A percentile compares a stretch with the other conserved stretches of the same genome.
These are phyloP conservation scores for Irpex sp. DNA, from an alignment of 1,284 basidiomycete species.

Conservation along the genomic window DNA sequence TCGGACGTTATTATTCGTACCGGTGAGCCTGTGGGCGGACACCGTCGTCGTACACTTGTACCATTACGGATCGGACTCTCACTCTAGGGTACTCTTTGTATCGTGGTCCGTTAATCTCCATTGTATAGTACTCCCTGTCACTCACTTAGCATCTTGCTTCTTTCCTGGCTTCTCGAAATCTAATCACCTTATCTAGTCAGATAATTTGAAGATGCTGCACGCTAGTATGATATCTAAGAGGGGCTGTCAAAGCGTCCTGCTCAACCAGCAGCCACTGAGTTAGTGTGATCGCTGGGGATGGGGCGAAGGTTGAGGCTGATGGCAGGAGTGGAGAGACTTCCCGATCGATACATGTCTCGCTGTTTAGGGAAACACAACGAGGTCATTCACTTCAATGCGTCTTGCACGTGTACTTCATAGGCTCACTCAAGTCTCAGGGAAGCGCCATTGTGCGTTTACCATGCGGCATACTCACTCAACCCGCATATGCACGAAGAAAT, in stretches of 20 bases:
- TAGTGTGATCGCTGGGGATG: background rate
- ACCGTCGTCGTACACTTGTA: background rate
- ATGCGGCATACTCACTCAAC: background rate
- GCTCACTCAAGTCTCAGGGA: background rate
- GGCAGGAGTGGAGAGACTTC: slow-evolving; percentile 4
- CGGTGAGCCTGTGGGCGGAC: background rate
- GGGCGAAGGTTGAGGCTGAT: background rate
- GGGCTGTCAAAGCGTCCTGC: background rate
- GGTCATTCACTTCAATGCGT: background rate
- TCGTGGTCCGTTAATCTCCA: background rate
- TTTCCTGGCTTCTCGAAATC: background rate
- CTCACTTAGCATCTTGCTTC: background rate
- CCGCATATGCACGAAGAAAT: background rate
- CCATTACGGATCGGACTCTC: background rate
- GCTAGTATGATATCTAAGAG: background rate
- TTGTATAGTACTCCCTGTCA: background rate
- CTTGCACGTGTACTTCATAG: background rate
- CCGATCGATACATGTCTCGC: background rate
- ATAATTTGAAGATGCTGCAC: background rate
- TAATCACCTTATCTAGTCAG: background rate
- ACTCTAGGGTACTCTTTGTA: background rate
- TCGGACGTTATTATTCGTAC: background rate
- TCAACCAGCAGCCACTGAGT: too few species aligned
- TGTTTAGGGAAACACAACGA: background rate
- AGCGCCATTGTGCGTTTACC: slow-evolving; percentile 1